Conservation (phyloP, 345 rosid species). For the Raphanus sativus region DNA sequence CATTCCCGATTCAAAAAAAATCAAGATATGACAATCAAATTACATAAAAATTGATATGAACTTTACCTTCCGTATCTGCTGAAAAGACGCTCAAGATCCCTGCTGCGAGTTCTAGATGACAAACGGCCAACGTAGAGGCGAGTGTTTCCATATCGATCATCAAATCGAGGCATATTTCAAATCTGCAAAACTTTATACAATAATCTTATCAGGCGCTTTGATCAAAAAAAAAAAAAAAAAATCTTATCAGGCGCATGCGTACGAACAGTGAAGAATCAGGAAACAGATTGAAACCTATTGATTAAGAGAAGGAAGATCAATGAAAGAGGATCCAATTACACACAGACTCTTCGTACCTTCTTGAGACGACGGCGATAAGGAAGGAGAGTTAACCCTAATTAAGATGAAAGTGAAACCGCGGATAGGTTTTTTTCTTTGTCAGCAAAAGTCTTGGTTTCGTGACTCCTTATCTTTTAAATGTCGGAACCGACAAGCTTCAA, state of each 20-base stretch:
- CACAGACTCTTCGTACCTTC: constrained; percentile 9
- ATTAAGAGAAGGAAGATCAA: not conserved
- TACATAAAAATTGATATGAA: not conserved
- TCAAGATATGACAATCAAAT: not conserved
- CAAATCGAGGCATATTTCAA: constrained; percentile 57
- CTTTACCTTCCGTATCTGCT: constrained; percentile 65
- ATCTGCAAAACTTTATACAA: constrained; percentile 5
- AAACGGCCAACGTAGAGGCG: constrained; percentile 65
- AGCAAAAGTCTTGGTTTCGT: not conserved
- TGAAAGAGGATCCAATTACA: not conserved
- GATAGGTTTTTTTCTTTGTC: no score
- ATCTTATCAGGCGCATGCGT: no score
- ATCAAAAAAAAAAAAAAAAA: no score
- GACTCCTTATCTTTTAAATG: constrained; percentile 21
- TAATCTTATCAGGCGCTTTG: not conserved
- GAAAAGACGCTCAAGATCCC: constrained; percentile 59
- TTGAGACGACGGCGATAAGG: not conserved
- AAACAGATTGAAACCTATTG: not conserved
- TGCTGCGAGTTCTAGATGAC: constrained; percentile 55
- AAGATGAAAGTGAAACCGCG: no score
- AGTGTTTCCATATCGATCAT: constrained; percentile 50
- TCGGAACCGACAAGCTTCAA: constrained; percentile 29
- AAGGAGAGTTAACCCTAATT: not conserved
- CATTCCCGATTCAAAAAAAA: no score
- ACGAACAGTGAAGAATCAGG: not conserved